Evolutionary conservation across 352 stramenopile species (phyloP).

Genomic region (Thalassiosira ordinaria): DNA sequence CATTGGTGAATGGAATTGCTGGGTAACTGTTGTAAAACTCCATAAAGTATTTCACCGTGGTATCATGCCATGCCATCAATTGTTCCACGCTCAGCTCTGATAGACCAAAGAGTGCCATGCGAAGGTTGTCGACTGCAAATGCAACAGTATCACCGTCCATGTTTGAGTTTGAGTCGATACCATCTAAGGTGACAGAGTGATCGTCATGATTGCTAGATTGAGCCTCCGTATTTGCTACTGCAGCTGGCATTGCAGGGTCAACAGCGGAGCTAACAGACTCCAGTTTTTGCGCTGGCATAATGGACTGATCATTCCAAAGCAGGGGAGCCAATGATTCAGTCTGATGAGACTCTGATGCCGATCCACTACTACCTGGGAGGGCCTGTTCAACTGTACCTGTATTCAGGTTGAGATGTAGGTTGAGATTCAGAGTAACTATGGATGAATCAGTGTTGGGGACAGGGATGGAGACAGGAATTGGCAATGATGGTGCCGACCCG

Average conservation of each 20-base stretch:
- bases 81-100: neutral
- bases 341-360: neutral
- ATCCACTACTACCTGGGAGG: neutral
- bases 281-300: conserved; percentile 9
- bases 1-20: no score
- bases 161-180: neutral
- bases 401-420: no score
- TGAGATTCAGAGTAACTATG: neutral
- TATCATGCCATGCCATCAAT: neutral
- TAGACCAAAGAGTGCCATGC: conserved; percentile 3
- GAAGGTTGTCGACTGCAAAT: neutral
- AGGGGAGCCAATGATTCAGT: no score
- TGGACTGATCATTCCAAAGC: no score
- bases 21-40: conserved; percentile 2
- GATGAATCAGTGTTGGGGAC: no score
- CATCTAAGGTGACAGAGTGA: conserved; percentile 14
- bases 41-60: neutral
- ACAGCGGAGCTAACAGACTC: no score
- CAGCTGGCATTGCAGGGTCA: no score
- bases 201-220: conserved; percentile 30
- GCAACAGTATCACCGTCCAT: neutral
- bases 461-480: no score
- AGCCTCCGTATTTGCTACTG: no score
- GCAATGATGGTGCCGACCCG: no score
- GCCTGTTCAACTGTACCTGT: neutral